Percentiles rank a stretch among this genome's conserved stretches.
Conservation (phyloP, 2,329 filamentous ascomycete species). For the Stachybotrys echinatus region DNA sequence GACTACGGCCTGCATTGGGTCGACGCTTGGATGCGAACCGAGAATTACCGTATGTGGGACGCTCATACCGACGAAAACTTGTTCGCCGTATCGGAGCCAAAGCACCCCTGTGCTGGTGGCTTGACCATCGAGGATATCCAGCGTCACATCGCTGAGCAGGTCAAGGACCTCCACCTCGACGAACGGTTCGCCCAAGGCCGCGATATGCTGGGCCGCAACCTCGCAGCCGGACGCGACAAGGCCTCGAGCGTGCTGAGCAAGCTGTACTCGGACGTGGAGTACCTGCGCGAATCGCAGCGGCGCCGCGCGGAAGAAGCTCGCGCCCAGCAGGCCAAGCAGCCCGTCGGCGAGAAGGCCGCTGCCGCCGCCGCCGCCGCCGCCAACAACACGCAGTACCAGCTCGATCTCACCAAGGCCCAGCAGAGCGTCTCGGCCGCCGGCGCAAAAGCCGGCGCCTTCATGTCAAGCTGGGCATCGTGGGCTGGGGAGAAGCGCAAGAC, state of each 20-base stretch:
- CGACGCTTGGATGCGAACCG: slow-evolving; percentile 79
- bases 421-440: slow-evolving; percentile 44
- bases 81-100: slow-evolving; percentile 90
- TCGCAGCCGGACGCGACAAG: slow-evolving; percentile 84
- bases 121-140: slow-evolving; percentile 94
- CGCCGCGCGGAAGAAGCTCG: slow-evolving; percentile 33
- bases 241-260: slow-evolving; percentile 82
- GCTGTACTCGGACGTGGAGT: slow-evolving; percentile 85
- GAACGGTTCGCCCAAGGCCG: slow-evolving; percentile 79
- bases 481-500: slow-evolving; percentile 69
- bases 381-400: slow-evolving; percentile 7
- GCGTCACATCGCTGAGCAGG: slow-evolving; percentile 81
- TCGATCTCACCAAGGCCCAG: slow-evolving; percentile 34
- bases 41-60: slow-evolving; percentile 89
- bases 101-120: slow-evolving; percentile 88
- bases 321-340: slow-evolving; percentile 11
- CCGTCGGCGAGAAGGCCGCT: slow-evolving; percentile 3
- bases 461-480: slow-evolving; percentile 66
- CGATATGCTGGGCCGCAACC: slow-evolving; percentile 80
- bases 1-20: slow-evolving; percentile 86
- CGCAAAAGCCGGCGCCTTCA: slow-evolving; percentile 55
- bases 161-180: slow-evolving; percentile 89
- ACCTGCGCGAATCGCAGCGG: slow-evolving; percentile 40
- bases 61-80: slow-evolving; percentile 76
- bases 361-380: slow-evolving; percentile 3